Conservation (phyloP, 345 rosid genomes). For the Ceriops tagal region DNA sequence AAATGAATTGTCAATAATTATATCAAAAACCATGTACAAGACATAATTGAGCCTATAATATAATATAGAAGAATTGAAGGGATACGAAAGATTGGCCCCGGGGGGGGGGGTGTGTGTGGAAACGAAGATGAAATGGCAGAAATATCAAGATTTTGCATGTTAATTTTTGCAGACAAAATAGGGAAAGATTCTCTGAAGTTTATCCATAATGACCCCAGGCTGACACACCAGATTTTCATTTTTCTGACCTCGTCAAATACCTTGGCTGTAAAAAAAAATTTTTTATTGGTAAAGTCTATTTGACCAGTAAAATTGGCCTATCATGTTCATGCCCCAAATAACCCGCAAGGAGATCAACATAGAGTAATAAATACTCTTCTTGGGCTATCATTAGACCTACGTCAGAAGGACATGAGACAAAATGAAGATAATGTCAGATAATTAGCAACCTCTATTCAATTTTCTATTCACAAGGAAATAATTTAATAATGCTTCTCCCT, state of each 20-base stretch:
- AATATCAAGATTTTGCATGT: slow-evolving; percentile 3
- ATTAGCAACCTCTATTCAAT: not conserved
- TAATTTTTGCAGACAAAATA: slow-evolving; percentile 12
- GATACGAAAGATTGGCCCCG: not conserved
- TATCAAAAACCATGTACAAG: not conserved
- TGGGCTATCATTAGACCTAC: slow-evolving; percentile 2
- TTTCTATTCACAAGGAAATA: not conserved
- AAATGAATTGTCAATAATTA: not conserved
- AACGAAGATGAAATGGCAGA: not conserved
- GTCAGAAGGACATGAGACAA: not conserved
- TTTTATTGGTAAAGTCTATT: not conserved
- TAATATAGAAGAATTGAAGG: not conserved
- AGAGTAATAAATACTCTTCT: not conserved
- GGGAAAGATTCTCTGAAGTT: slow-evolving; percentile 40
- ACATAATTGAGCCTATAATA: not conserved
- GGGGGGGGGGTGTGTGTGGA: not conserved
- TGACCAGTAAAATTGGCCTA: too few species aligned
- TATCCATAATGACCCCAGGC: slow-evolving; percentile 25
- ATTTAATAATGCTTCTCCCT: too few species aligned
- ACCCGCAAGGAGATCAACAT: too few species aligned
- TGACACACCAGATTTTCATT: not conserved
- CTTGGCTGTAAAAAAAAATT: not conserved
- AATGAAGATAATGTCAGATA: slow-evolving; percentile 3
- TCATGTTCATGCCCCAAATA: too few species aligned
- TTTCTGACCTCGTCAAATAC: slow-evolving; percentile 34